Evolutionary conservation across 140 eudicot genomes (phyloP).

Genomic region (Flaveria floridana): DNA sequence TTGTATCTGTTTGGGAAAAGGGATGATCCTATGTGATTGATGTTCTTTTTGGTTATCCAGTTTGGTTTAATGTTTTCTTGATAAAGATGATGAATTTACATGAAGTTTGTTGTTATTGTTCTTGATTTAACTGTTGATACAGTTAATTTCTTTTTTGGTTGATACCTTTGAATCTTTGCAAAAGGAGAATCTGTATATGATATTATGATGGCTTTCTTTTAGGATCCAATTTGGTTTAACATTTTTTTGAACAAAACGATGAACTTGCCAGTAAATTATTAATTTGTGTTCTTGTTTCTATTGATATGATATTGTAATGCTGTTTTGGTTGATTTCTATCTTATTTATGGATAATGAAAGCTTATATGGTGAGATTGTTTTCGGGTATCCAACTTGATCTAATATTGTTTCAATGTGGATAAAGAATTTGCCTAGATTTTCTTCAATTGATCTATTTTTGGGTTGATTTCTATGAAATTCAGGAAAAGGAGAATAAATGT

Average conservation of each 20-base stretch:
- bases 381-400: slow-evolving; percentile 5
- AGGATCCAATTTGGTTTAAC: neutral
- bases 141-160: neutral
- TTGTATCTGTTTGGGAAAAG: neutral
- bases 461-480: slow-evolving; percentile 1
- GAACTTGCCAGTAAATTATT: slow-evolving; percentile 11
- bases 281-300: slow-evolving; percentile 6
- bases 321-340: neutral
- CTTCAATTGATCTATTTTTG: neutral
- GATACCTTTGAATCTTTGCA: too few relatives aligned
- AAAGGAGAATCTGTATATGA: too few relatives aligned
- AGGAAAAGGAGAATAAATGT: slow-evolving; percentile 8
- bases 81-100: slow-evolving; percentile 26
- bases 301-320: neutral
- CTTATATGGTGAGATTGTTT: slow-evolving; percentile 12
- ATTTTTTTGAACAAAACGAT: slow-evolving; percentile 26
- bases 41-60: neutral
- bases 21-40: neutral
- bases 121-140: neutral
- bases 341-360: neutral
- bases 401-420: neutral
- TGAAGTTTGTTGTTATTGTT: neutral
- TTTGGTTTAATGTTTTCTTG: slow-evolving; percentile 18
- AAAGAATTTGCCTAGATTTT: slow-evolving; percentile 16
- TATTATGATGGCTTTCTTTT: too few relatives aligned